Evolutionary conservation across 139 green algal species (phyloP).

Genomic region (Tetradesmus lagerheimii): DNA sequence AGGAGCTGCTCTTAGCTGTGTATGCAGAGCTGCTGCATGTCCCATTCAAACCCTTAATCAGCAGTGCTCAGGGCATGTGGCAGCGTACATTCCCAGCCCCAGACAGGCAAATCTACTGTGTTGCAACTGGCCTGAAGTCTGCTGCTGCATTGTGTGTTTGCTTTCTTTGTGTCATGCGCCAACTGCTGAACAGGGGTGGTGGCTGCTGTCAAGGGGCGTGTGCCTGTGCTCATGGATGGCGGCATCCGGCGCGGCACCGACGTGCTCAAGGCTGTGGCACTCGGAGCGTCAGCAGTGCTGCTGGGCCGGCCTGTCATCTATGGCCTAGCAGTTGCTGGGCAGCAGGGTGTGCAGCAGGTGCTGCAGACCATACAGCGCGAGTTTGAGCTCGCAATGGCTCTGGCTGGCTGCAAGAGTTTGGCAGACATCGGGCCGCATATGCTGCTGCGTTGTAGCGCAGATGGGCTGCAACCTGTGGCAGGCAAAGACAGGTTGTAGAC

Average conservation of each 20-base stretch:
- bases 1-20: neutral
- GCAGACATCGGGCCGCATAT: constrained; percentile 57
- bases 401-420: constrained; percentile 66
- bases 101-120: neutral
- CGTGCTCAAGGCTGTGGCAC: constrained; percentile 92
- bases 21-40: neutral
- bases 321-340: constrained; percentile 84
- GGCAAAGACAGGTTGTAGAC: neutral
- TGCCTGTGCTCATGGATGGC: constrained; percentile 90
- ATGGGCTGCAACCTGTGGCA: neutral
- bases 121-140: neutral
- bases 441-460: constrained; percentile 33
- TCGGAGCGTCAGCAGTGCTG: constrained; percentile 90
- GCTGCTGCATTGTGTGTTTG: neutral
- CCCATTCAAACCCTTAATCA: no score
- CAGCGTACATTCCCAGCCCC: no score
- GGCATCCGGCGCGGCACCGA: constrained; percentile 92
- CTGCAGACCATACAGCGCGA: constrained; percentile 65
- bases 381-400: constrained; percentile 75
- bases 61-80: neutral
- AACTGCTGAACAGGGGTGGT: constrained; percentile 55
- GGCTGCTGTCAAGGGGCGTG: constrained; percentile 66
- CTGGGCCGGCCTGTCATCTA: constrained; percentile 94
- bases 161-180: neutral
- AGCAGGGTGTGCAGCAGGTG: constrained; percentile 80